Percentiles rank a stretch among this genome's conserved stretches.
Conservation (phyloP, 306 rosid species). For the Acacia acuminata region DNA sequence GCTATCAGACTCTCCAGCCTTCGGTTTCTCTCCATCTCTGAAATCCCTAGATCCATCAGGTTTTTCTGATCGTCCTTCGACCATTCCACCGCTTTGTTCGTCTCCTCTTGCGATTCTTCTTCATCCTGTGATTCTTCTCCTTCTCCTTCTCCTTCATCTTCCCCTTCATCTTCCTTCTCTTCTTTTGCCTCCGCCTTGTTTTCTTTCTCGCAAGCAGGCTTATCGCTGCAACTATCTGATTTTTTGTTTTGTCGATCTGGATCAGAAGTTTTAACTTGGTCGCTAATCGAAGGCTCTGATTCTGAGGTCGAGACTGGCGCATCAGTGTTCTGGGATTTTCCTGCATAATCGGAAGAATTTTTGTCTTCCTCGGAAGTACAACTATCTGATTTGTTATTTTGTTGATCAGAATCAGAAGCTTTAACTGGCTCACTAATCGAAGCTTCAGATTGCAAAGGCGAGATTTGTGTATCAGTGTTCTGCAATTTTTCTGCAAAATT, state of each 20-base stretch:
- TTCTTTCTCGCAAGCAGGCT: constrained; percentile 18
- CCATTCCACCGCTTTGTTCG: constrained; percentile 75
- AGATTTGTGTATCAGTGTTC: constrained; percentile 5
- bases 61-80: constrained; percentile 80
- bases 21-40: constrained; percentile 81
- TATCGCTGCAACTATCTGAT: constrained; percentile 4
- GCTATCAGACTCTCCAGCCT: constrained; percentile 80
- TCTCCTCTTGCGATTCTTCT: constrained; percentile 40
- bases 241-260: constrained; percentile 9
- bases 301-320: neutral
- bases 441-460: constrained; percentile 37
- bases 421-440: constrained; percentile 33
- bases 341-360: neutral
- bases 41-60: constrained; percentile 70
- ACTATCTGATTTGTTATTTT: neutral
- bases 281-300: neutral
- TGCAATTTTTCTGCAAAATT: constrained; percentile 9
- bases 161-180: constrained; percentile 44
- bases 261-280: neutral
- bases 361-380: neutral
- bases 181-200: constrained; percentile 43
- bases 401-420: constrained; percentile 2
- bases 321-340: neutral
- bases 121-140: constrained; percentile 39
- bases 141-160: constrained; percentile 9